These are phyloP conservation scores for Aureobasidium zeae DNA, from an alignment of 2,329 filamentous ascomycete species.

Conservation along the genomic window DNA sequence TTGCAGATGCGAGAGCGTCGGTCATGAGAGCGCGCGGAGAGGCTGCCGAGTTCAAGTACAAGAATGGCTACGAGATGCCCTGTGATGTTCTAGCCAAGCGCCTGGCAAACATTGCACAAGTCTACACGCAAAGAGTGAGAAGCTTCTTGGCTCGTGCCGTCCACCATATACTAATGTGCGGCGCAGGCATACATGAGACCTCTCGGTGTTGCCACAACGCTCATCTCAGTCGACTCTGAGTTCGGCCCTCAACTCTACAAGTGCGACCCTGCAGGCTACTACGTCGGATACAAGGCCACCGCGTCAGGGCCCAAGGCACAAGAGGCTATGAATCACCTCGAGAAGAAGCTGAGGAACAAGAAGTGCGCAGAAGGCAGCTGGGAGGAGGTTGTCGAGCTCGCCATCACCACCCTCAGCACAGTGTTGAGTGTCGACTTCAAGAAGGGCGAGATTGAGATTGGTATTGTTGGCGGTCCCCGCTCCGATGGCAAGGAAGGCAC, in stretches of 20 bases:
- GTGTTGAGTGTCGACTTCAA: conserved; percentile 99
- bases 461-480: conserved; percentile 84
- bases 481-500: conserved; percentile 75
- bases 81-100: conserved; percentile 94
- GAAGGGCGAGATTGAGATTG: conserved; percentile 97
- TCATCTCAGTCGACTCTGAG: conserved; percentile 90
- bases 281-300: conserved; percentile 96
- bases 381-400: conserved; percentile 96
- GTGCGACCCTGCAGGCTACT: conserved; percentile 96
- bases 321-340: conserved; percentile 93
- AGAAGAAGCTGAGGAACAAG: conserved; percentile 99
- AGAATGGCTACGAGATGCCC: conserved; percentile 98
- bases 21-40: conserved; percentile 89
- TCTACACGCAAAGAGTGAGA: conserved; percentile 90
- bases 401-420: conserved; percentile 88
- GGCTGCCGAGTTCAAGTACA: conserved; percentile 96
- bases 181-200: conserved; percentile 89
- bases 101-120: conserved; percentile 97
- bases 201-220: conserved; percentile 86
- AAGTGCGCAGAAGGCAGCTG: conserved; percentile 82
- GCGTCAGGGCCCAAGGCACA: conserved; percentile 97
- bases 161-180: conserved; percentile 8
- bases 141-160: background rate
- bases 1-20: conserved; percentile 90
- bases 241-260: conserved; percentile 93